phyloP scores from a whole-genome alignment of 2,329 filamentous ascomycete genomes.

The Colletotrichum tropicale region DNA sequence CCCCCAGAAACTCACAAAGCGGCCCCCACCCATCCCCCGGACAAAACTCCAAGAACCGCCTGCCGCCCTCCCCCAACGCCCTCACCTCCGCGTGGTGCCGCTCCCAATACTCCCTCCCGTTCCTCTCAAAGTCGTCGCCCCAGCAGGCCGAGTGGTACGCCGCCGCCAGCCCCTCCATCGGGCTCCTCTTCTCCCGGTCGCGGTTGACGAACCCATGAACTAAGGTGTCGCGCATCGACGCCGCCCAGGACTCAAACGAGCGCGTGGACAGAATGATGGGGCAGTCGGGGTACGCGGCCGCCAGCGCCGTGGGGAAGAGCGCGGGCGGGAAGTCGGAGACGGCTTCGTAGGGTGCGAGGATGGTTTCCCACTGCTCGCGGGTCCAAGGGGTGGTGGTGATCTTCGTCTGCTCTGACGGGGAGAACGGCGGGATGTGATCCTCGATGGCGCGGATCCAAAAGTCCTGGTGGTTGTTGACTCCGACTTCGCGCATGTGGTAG shows the following conservation, averaged over 20 bases:
- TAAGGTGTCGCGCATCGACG: constrained; percentile 40
- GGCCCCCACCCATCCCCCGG: constrained; percentile 30
- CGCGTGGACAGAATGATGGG: constrained; percentile 65
- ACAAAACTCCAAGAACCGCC: constrained; percentile 29
- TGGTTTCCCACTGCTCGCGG: constrained; percentile 34
- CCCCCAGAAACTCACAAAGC: constrained; percentile 30
- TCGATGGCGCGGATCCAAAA: constrained; percentile 38
- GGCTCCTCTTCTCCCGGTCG: constrained; percentile 15
- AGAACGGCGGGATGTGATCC: constrained; percentile 31
- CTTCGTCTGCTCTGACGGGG: background rate
- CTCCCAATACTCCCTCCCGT: constrained; percentile 26
- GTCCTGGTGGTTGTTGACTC: constrained; percentile 32
- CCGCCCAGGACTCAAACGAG: constrained; percentile 63
- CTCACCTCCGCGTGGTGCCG: constrained; percentile 28
- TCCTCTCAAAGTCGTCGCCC: constrained; percentile 28
- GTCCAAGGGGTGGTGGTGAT: constrained; percentile 22
- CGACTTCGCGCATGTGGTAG: constrained; percentile 38
- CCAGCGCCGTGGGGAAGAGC: constrained; percentile 60
- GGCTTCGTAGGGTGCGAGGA: constrained; percentile 31
- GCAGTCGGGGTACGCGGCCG: constrained; percentile 66
- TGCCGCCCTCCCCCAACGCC: constrained; percentile 3
- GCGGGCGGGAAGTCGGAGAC: constrained; percentile 33
- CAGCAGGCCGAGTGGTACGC: constrained; percentile 32
- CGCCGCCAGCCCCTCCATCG: constrained; percentile 26
- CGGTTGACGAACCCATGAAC: constrained; percentile 24